Evolutionary conservation across 139 green algal species (phyloP), one percentile per base, ranked within the genome.

Genomic region (Nannochloris sp.): DNA sequence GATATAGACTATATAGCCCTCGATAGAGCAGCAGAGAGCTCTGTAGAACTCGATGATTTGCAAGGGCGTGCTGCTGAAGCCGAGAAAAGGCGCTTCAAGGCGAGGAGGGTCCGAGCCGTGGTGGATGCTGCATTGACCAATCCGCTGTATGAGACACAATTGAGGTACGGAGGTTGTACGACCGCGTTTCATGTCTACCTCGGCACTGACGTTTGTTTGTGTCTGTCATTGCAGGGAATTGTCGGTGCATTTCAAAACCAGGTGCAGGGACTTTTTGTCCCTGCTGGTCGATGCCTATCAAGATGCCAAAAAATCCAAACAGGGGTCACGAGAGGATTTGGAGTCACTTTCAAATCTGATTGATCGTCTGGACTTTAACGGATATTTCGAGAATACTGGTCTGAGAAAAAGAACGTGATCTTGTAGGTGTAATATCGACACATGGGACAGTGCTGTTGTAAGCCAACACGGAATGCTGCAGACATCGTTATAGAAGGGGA

Each of bases 311-410:
- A 62, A 23, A 16, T 65, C 72, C 26, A 46, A 36, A 5, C 56
- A 17, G 6, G 74, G 79, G 58, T 70, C 66, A 14, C 44, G 77
- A 31, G 77, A 83, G 59, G 77, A 83, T 50, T 63, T 83, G 61
- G 77, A 83, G 44, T 53, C 30, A 11, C 73, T 83, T 36, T 62
- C 71, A 13, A 75, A 75, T 55, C 70, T 83, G 14, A 79, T 82
- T 20, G 31, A 28, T 45, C 67, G 77, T 50, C 65, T 83, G 8
- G 74, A 83, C 58, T 83, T 79, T 62, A 83, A 82, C 66, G 61
- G 58, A 25, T 80, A 49, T 57, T 67, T 80, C 16, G 28, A 40
- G 33, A 40, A 40, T 40, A 40, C 33, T 40, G 33, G 33, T 1
- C 33, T 40, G 6, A 40, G 33, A 40, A 40, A 40, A 40, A 40